These are phyloP conservation scores for Schoenoplectus tabernaemontani DNA, from an alignment of 202 grass and related monocot genomes.

Conservation along the genomic window DNA sequence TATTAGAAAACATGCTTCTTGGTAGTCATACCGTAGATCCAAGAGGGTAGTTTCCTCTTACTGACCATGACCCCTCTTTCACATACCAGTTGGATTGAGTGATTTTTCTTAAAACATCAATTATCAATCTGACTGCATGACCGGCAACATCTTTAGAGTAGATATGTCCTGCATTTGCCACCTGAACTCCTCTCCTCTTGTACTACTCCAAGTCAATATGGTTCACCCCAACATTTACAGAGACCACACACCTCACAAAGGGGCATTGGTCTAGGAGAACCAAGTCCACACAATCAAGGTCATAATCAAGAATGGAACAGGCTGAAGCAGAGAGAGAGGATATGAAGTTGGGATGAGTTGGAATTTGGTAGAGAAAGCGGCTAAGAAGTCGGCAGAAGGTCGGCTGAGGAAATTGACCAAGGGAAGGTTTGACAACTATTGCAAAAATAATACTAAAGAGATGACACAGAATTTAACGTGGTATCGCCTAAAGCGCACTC, in stretches of 20 bases:
- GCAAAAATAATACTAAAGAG: too few species aligned
- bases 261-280: slow-evolving; percentile 30
- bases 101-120: slow-evolving; percentile 40
- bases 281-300: too few species aligned
- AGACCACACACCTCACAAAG: slow-evolving; percentile 17
- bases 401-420: too few species aligned
- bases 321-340: too few species aligned
- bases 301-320: too few species aligned
- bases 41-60: slow-evolving; percentile 8
- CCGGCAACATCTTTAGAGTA: slow-evolving; percentile 35
- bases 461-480: too few species aligned
- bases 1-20: neutral
- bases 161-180: slow-evolving; percentile 21
- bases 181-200: slow-evolving; percentile 27
- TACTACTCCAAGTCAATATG: slow-evolving; percentile 50
- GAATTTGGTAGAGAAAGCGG: too few species aligned
- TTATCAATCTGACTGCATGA: slow-evolving; percentile 33
- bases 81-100: slow-evolving; percentile 17
- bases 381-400: too few species aligned
- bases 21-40: slow-evolving; percentile 11
- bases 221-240: slow-evolving; percentile 28
- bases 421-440: too few species aligned
- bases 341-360: too few species aligned
- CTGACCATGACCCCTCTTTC: slow-evolving; percentile 22
- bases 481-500: too few species aligned